These are phyloP conservation scores for Chrysoporthe cubensis DNA, from an alignment of 2,329 filamentous ascomycete species.

Conservation along the genomic window DNA sequence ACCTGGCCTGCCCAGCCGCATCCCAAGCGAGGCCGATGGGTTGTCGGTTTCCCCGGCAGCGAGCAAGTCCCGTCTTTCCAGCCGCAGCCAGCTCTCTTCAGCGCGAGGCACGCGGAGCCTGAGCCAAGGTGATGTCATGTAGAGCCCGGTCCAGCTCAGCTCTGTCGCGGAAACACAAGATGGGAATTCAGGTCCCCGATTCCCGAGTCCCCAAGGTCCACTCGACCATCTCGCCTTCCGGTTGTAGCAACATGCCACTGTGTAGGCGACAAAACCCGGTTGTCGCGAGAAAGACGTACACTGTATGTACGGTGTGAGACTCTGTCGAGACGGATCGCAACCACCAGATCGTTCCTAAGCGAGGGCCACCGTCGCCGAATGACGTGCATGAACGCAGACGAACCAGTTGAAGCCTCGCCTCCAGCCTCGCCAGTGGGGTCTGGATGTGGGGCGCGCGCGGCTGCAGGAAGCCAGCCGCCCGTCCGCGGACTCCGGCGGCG, in stretches of 20 bases:
- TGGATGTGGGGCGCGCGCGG: constrained; percentile 6
- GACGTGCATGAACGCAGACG: constrained; percentile 10
- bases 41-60: not conserved
- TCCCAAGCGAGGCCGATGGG: not conserved
- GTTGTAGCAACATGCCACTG: constrained; percentile 14
- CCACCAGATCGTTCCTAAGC: constrained; percentile 1
- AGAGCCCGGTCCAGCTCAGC: constrained; percentile 7
- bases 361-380: not conserved
- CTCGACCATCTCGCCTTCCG: constrained; percentile 17
- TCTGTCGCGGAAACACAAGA: constrained; percentile 7
- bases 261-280: not conserved
- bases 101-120: not conserved
- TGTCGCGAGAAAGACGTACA: not conserved
- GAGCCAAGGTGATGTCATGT: constrained; percentile 10
- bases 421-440: constrained; percentile 20
- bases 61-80: not conserved
- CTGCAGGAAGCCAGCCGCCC: constrained; percentile 12
- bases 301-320: not conserved
- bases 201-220: constrained; percentile 21
- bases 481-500: constrained; percentile 12
- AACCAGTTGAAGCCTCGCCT: constrained; percentile 19
- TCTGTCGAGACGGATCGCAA: not conserved
- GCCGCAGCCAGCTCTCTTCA: not conserved
- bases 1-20: not conserved
- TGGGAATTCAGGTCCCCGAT: constrained; percentile 12